These are phyloP conservation scores for Potentilla sterilis DNA, from an alignment of 306 rosid species.

Conservation along the genomic window DNA sequence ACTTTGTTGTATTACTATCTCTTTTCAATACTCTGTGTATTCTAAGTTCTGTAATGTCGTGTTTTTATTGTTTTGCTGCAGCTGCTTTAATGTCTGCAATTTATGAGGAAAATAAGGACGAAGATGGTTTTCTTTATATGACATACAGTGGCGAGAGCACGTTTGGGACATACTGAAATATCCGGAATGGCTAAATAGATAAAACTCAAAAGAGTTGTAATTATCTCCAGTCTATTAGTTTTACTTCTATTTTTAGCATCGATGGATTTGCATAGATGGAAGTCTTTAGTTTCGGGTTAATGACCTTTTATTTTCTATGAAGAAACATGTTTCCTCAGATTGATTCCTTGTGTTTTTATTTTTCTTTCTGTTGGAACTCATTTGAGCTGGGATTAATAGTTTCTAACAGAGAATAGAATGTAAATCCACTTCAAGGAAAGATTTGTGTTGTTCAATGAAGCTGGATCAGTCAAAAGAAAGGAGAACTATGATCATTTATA, in stretches of 20 bases:
- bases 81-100: slow-evolving; percentile 55
- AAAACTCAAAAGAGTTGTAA: background rate
- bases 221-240: background rate
- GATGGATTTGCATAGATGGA: background rate
- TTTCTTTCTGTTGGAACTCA: background rate
- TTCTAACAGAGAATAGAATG: background rate
- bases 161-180: slow-evolving; percentile 41
- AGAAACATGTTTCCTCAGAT: background rate
- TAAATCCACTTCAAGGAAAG: background rate
- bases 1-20: background rate
- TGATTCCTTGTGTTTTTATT: background rate
- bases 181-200: background rate
- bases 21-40: background rate
- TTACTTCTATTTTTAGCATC: background rate
- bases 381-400: background rate
- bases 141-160: slow-evolving; percentile 61
- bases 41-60: background rate
- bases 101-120: slow-evolving; percentile 55
- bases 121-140: slow-evolving; percentile 66
- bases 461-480: background rate
- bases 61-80: slow-evolving; percentile 26
- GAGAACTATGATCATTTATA: background rate
- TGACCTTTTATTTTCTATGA: background rate
- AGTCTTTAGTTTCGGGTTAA: background rate
- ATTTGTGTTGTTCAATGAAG: background rate